Base-by-base conservation (phyloP, 371 early-diverging fungal genomes). In the Entomophthora muscae region DNA sequence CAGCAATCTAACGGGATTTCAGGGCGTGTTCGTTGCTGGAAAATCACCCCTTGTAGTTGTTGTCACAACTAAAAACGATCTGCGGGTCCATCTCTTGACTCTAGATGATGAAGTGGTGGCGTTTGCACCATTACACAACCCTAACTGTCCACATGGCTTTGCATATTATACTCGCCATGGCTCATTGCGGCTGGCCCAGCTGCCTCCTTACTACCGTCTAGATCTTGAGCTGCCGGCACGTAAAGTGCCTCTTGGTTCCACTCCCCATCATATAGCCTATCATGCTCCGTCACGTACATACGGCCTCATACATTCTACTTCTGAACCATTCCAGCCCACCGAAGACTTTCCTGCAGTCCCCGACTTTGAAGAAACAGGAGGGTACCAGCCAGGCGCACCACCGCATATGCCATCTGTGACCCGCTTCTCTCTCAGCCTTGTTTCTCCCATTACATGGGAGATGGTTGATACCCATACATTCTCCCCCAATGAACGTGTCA, bases 361-460 rank as follows among this genome's bases (percentile, higher is more conserved):
- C 27, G 52, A 61, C 33, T 2, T 52, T 24, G 52, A 61, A 17
- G 1, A 24, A 13, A 24, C 52, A 7, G 13, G 23, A 26, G 30
- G 52, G 26, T 29, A 10, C 57, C 21, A 61, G 26, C 32, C n/a
- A 42, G 58, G 58, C 32, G 52, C 52, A n/a, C 54, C 63, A 1
- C 63, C 63, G 30, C 17, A 54, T 52, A 7, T 53, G 52, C 63
- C 63, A 7, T 23, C 28, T n/a, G 22, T n/a, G 23, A 7, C 53
- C 5, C 52, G 54, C 3, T 91, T 78, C 68, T 77, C 79, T 0
- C 68, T 98, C 62, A 86, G 93, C 56, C 77, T 98, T 64, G 78
- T 95, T 3, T 92, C 95, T 0, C 95, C 97, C 0, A 83, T 90
- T 1, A 93, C 95, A 2, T 98, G 93, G 92, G 93, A 96, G 66